A percentile compares a stretch with the other conserved stretches of the same genome.
These are phyloP conservation scores for Paraphaeosphaeria minitans DNA, from an alignment of 2,329 filamentous ascomycete genomes.

Conservation along the genomic window DNA sequence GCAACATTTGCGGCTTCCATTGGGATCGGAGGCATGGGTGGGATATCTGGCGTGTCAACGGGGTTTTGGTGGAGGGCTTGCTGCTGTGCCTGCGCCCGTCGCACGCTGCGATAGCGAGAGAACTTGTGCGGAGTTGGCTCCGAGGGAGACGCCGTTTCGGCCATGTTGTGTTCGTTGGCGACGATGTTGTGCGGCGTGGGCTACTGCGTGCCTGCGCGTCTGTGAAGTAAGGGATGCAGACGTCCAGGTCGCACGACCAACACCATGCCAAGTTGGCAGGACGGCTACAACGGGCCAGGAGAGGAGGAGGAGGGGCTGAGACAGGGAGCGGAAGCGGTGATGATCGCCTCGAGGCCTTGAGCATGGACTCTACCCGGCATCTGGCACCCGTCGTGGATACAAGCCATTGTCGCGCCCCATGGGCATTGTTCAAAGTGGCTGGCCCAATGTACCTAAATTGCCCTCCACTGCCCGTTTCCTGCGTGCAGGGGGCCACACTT, in stretches of 20 bases:
- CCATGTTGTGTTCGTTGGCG: slow-evolving; percentile 36
- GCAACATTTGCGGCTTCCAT: slow-evolving; percentile 26
- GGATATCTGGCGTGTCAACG: slow-evolving; percentile 8
- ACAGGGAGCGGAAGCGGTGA: neutral
- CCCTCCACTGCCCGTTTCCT: neutral
- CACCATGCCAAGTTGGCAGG: slow-evolving; percentile 10
- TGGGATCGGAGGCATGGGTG: slow-evolving; percentile 29
- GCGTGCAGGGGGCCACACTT: neutral
- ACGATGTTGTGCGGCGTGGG: slow-evolving; percentile 28
- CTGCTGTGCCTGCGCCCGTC: slow-evolving; percentile 51
- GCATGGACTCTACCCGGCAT: slow-evolving; percentile 2
- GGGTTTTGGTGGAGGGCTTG: slow-evolving; percentile 22
- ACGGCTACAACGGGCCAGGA: neutral
- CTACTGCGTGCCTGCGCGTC: slow-evolving; percentile 25
- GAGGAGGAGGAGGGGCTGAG: slow-evolving; percentile 1
- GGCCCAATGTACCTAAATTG: slow-evolving; percentile 6
- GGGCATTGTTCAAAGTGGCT: neutral
- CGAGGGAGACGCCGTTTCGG: slow-evolving; percentile 34
- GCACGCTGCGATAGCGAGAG: slow-evolving; percentile 64
- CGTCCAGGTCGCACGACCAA: slow-evolving; percentile 15
- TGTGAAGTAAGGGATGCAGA: slow-evolving; percentile 22
- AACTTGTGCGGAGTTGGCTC: slow-evolving; percentile 50
- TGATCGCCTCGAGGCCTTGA: neutral
- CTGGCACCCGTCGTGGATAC: neutral
- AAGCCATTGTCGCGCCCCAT: neutral